Evolutionary conservation across 495 filamentous ascomycete genomes (phyloP), one percentile per base, ranked within the genome.

Genomic region (Melanomma pulvis-pyrius): DNA sequence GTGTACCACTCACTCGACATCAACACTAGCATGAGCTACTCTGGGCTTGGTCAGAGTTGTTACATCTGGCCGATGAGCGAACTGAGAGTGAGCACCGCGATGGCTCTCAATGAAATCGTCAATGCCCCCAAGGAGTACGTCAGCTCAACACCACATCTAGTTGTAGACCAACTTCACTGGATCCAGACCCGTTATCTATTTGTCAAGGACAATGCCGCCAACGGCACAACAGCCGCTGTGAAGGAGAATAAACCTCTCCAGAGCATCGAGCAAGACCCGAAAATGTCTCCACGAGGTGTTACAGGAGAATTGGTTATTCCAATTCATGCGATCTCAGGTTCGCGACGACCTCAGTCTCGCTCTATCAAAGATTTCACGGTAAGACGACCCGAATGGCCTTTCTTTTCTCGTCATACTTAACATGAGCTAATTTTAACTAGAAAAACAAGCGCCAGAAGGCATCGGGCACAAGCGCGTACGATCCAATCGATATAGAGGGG

Each of bases 171-270:
- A 34, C 77, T 89, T 15, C 89, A 96, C 67, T 98, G 93, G 93
- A 93, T 96, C 63, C 93, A 96, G 71, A 90, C 90, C 24, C 82
- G 93, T 61, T 98, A 96, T 75, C 80, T 98, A 2, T 92, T 97
- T 68, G 86, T 96, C 57, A 68, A 81, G 69, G 55, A 52, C 11
- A 36, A 36, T 25, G 11, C 9, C 17, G 41, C 13, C 7, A n/a
- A 13, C 30, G 5, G 13, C 4, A 44, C 15, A 8, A 36, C 30
- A 9, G 39, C 44, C 13, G 11, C 32, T 8, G 32, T 29, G n/a
- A 44, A 48, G 26, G 74, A 77, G 32, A 68, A 36, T 24, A 67
- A 66, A 17, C 79, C 79, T 6, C 55, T 65, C 19, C 47, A 75
- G n/a, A 65, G 79, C 17, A 83, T 84, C 59, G 58, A 75, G 0